Percentiles rank a stretch among this genome's conserved stretches.
Evolutionary conservation across 805 yeast genomes (phyloP).

Genomic region (Starmerella davenportii): DNA sequence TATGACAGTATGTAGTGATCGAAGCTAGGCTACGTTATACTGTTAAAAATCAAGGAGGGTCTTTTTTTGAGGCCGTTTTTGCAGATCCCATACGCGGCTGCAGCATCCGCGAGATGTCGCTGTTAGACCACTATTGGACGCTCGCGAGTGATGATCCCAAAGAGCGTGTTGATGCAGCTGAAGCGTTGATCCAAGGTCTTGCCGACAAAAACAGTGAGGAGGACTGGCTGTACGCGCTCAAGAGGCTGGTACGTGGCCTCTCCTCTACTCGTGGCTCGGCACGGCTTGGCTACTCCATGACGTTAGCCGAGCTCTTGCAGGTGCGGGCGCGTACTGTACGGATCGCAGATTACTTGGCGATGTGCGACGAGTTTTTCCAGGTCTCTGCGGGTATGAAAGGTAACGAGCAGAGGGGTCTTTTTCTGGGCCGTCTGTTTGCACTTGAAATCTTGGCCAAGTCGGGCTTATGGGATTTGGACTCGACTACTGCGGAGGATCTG

Average conservation of each 20-base stretch:
- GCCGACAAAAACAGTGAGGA: conserved; percentile 21
- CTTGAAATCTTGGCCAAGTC: conserved; percentile 55
- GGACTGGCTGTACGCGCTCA: conserved; percentile 71
- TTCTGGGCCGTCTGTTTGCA: conserved; percentile 77
- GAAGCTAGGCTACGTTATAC: no score
- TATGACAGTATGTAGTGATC: no score
- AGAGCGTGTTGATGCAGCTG: conserved; percentile 60
- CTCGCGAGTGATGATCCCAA: conserved; percentile 58
- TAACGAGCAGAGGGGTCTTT: conserved; percentile 57
- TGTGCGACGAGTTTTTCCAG: conserved; percentile 25
- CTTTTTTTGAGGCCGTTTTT: no score
- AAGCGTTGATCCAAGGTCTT: conserved; percentile 44
- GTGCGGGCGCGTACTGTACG: conserved; percentile 23
- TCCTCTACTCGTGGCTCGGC: conserved; percentile 70
- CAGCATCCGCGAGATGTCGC: conserved; percentile 15
- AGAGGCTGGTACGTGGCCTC: conserved; percentile 63
- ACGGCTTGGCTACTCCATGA: conserved; percentile 73
- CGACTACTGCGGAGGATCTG: conserved; percentile 22
- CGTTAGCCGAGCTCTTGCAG: conserved; percentile 43
- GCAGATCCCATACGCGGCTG: no score
- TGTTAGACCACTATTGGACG: conserved; percentile 49
- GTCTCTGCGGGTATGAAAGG: conserved; percentile 40
- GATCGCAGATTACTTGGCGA: conserved; percentile 24
- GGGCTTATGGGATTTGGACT: conserved; percentile 21
- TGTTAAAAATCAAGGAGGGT: no score